Evolutionary conservation across 177 flowering plant genomes (phyloP).

Genomic region (Telopea speciosissima): DNA sequence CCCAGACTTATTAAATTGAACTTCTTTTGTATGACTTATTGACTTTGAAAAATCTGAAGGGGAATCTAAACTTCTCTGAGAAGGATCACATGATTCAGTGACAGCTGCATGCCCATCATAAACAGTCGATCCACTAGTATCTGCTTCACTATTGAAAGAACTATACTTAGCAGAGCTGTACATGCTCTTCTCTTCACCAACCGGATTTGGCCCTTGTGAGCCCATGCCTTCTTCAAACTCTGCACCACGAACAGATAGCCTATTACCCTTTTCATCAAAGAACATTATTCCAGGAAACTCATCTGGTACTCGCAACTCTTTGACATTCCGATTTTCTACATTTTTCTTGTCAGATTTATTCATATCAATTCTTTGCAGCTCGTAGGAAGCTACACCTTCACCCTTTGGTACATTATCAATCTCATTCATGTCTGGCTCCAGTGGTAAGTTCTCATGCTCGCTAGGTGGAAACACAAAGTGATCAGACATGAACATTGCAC

Average conservation of each 20-base stretch:
- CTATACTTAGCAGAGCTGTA: slow-evolving; percentile 33
- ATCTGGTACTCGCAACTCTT: slow-evolving; percentile 24
- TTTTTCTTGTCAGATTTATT: slow-evolving; percentile 23
- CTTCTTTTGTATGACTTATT: slow-evolving; percentile 29
- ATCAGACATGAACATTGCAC: slow-evolving; percentile 72
- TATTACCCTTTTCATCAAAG: slow-evolving; percentile 34
- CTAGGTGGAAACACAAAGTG: slow-evolving; percentile 86
- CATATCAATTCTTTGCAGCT: slow-evolving; percentile 15
- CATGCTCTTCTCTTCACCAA: slow-evolving; percentile 42
- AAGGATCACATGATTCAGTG: slow-evolving; percentile 31
- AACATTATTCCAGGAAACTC: slow-evolving; percentile 35
- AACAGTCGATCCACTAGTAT: slow-evolving; percentile 32
- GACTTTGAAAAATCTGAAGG: slow-evolving; percentile 26
- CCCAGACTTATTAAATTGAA: slow-evolving; percentile 27
- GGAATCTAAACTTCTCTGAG: slow-evolving; percentile 26
- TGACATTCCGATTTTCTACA: slow-evolving; percentile 23
- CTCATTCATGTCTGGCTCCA: slow-evolving; percentile 35
- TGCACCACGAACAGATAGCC: slow-evolving; percentile 17
- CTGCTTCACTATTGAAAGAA: slow-evolving; percentile 44
- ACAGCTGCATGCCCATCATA: slow-evolving; percentile 22
- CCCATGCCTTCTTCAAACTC: slow-evolving; percentile 27
- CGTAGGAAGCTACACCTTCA: slow-evolving; percentile 17
- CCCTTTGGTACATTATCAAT: slow-evolving; percentile 24
- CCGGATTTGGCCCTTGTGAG: slow-evolving; percentile 35
- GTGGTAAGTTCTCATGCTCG: slow-evolving; percentile 68